A percentile compares a stretch with the other conserved stretches of the same genome.
Evolutionary conservation across 208 protist genomes (phyloP).

Genomic region (Acanthamoeba culbertsoni): DNA sequence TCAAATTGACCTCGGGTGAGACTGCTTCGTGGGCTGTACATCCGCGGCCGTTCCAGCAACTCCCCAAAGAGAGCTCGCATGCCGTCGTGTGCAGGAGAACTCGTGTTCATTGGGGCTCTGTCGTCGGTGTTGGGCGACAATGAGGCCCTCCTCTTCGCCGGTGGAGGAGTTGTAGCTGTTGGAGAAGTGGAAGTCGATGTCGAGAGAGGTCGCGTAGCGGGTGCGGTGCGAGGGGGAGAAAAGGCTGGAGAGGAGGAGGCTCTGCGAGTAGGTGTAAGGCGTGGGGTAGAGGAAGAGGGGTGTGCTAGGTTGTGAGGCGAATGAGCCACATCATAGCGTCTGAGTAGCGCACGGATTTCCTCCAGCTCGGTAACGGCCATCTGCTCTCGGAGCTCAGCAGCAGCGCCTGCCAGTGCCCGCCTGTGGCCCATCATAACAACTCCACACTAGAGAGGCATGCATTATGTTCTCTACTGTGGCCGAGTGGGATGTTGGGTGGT

Average conservation of each 20-base stretch:
- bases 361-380: not conserved
- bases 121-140: not conserved
- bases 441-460: not conserved
- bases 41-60: not conserved
- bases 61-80: not conserved
- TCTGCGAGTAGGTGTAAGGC: too few species aligned
- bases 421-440: not conserved
- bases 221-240: too few species aligned
- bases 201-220: too few species aligned
- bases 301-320: not conserved
- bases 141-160: not conserved
- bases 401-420: not conserved
- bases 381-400: not conserved
- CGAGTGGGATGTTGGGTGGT: not conserved
- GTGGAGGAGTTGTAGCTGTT: too few species aligned
- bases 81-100: not conserved
- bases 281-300: too few species aligned
- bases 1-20: not conserved
- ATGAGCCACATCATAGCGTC: not conserved
- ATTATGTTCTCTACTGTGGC: not conserved
- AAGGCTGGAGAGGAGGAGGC: too few species aligned
- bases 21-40: not conserved
- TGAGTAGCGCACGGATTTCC: not conserved
- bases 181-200: too few species aligned
- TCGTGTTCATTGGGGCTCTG: not conserved